Evolutionary conservation across 306 rosid species (phyloP), one percentile per base, ranked within the genome.

Genomic region (Ochetophila trinervis): DNA sequence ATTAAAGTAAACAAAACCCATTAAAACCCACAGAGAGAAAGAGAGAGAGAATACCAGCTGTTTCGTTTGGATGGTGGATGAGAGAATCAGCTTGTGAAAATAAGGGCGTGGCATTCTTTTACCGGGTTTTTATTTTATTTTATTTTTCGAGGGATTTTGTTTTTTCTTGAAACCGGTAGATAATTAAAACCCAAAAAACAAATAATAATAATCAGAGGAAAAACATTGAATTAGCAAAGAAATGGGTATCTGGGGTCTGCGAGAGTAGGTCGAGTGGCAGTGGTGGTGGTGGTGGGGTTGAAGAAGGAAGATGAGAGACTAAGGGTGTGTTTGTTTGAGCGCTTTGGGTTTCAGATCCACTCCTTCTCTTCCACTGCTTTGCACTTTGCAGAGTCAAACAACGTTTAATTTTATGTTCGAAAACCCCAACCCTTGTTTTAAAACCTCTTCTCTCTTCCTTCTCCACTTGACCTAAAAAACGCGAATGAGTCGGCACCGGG

Each of bases 1-100:
- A 65, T 40, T 40, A 57, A 16, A 62, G 23, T 24, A 50, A 60
- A 51, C 67, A 64, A 57, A 62, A 48, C 53, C 63, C 68, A 62
- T 54, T 53, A 51, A n/a, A 19, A 50, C 42, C 53, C 55, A 63
- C 15, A 53, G 65, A 8, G 13, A 5, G 18, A 48, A 63, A 18
- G 8, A 21, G 24, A 61, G 66, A 68, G 61, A 40, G 68, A 60
- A 67, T 90, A 93, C 99, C 99, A 93, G 81, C 69, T 87, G 89
- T 24, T 68, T 86, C 37, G 87, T 73, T 68, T 86, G 87, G 66
- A 90, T 56, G 51, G 88, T 81, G 18, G 96, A 80, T 1, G 91
- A 70, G 34, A 86, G 78, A 80, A 93, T 70, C 81, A 93, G 87
- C 91, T 93, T 90, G 79, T 84, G 81, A 59, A 93, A 93, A 81